These are phyloP conservation scores for Fusarium abutilonis DNA, from an alignment of 2,329 filamentous ascomycete genomes.

Conservation along the genomic window DNA sequence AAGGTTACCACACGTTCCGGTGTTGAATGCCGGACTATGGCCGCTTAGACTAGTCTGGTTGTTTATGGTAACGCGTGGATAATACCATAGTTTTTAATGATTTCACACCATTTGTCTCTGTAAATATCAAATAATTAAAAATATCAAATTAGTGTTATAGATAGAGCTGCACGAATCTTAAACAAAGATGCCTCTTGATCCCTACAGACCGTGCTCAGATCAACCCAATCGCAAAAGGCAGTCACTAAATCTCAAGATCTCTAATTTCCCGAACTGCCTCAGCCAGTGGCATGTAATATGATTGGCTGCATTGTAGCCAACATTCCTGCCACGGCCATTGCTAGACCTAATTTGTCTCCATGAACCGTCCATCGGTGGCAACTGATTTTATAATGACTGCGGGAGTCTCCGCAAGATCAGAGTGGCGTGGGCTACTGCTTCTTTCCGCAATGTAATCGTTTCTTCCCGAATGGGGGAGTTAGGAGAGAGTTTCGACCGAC, in stretches of 20 bases:
- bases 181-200: not conserved
- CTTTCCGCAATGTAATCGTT: not conserved
- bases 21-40: not conserved
- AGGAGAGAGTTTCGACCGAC: not conserved
- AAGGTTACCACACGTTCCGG: not conserved
- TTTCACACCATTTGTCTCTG: not conserved
- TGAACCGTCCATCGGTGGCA: not conserved
- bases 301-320: not conserved
- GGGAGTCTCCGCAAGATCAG: not conserved
- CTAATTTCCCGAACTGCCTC: not conserved
- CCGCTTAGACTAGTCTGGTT: not conserved
- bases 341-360: not conserved
- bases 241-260: not conserved
- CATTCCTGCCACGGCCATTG: conserved; percentile 10
- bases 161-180: not conserved
- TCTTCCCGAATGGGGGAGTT: not conserved
- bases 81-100: not conserved
- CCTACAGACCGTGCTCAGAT: not conserved
- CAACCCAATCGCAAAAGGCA: not conserved
- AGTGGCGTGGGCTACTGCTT: not conserved
- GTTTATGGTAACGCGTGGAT: not conserved
- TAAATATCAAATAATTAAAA: not conserved
- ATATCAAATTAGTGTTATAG: not conserved
- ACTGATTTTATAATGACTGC: conserved; percentile 4
- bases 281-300: conserved; percentile 5